phyloP scores from a whole-genome alignment of 2,329 filamentous ascomycete species.

The Colletotrichum chrysophilum region DNA sequence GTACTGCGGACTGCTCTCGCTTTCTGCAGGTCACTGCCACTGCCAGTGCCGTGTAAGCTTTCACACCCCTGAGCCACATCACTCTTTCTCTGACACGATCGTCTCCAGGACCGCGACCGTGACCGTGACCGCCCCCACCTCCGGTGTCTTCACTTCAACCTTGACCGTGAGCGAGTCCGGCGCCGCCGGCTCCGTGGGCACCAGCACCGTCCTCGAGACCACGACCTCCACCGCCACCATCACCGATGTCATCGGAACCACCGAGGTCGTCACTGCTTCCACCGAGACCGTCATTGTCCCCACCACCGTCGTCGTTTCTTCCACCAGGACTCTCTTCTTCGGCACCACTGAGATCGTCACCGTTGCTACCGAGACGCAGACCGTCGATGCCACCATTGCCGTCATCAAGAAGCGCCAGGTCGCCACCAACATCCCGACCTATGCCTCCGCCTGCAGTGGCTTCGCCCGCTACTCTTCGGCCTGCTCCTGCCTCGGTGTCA shows the following conservation, averaged over 20 bases:
- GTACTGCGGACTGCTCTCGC: constrained; percentile 16
- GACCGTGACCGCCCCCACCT: constrained; percentile 10
- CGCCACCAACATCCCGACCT: constrained; percentile 16
- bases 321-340: constrained; percentile 11
- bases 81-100: not conserved
- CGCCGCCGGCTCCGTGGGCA: not conserved
- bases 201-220: constrained; percentile 2
- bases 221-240: not conserved
- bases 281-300: constrained; percentile 13
- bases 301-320: constrained; percentile 10
- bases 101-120: not conserved
- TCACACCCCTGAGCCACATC: not conserved
- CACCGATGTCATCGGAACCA: not conserved
- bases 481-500: constrained; percentile 29
- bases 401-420: constrained; percentile 6
- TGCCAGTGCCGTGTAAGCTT: constrained; percentile 1
- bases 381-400: constrained; percentile 8
- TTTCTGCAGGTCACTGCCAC: constrained; percentile 4
- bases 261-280: not conserved
- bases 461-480: constrained; percentile 27
- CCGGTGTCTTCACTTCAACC: constrained; percentile 10
- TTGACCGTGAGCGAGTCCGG: not conserved
- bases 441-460: constrained; percentile 27
- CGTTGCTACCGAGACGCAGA: constrained; percentile 18
- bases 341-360: constrained; percentile 16